Conservation (phyloP, 768 basidiomycete genomes). For the Rhizopogon vesiculosus region DNA sequence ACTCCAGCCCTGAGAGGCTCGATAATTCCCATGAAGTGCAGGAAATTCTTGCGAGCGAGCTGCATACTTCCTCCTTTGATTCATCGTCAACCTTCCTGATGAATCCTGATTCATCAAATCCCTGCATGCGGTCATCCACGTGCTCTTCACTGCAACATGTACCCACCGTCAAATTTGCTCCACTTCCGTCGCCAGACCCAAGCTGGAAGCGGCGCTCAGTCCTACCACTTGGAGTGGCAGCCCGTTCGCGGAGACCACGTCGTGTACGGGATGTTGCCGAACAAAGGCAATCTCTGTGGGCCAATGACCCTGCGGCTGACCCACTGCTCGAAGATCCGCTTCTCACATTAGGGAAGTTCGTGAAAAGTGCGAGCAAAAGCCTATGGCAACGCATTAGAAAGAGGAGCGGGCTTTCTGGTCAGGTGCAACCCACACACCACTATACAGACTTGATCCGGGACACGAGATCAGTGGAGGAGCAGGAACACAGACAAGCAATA, state of each 20-base stretch:
- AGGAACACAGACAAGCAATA: conserved; percentile 8
- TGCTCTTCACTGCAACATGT: conserved; percentile 10
- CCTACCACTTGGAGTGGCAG: conserved; percentile 52
- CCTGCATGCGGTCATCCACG: conserved; percentile 10
- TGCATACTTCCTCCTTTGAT: conserved; percentile 6
- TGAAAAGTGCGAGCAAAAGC: conserved; percentile 37
- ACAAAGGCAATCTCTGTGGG: conserved; percentile 16
- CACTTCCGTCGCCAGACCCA: conserved; percentile 49
- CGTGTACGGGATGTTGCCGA: conserved; percentile 11
- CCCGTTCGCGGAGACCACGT: conserved; percentile 26
- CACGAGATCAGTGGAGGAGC: conserved; percentile 22
- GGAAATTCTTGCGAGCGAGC: conserved; percentile 4
- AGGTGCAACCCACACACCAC: conserved; percentile 8
- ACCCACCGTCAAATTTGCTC: conserved; percentile 52
- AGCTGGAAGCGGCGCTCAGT: conserved; percentile 43
- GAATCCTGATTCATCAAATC: conserved; percentile 5
- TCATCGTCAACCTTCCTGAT: conserved; percentile 14
- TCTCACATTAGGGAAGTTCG: conserved; percentile 41
- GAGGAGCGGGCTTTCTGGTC: conserved; percentile 17
- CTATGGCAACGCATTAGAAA: conserved; percentile 47
- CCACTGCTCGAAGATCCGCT: conserved; percentile 43
- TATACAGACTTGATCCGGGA: conserved; percentile 9
- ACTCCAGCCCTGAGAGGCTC: background rate
- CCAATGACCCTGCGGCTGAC: conserved; percentile 19
- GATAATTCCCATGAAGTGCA: conserved; percentile 15